Base-by-base conservation (phyloP, 1,284 basidiomycete species). In the Xerocomus cyaneibrunnescens region DNA sequence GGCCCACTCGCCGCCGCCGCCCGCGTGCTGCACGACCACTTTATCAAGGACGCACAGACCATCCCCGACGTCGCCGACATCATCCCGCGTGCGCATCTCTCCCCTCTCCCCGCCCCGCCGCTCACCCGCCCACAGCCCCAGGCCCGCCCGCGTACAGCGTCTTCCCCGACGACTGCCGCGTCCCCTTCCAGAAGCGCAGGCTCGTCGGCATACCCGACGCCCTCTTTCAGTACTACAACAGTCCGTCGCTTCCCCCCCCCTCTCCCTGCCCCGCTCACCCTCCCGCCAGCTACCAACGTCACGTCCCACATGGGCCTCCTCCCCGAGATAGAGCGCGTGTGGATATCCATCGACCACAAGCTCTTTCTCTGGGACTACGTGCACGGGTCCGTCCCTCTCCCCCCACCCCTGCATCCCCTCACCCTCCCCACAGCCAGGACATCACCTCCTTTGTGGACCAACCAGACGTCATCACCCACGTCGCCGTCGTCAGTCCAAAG, bases 311-410 rank as follows among this genome's bases (percentile, higher is more conserved):
- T 97, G 89, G 96, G 96, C 10, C 72, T 99, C 50, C 85, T 99
- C 65, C 87, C 94, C 28, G 92, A 95, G 62, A 92, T 99, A 57
- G 92, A 94, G 60, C 82, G 94, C 45, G 95, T 92, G 0, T 99
- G 95, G 93, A 91, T 98, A 60, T 88, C 92, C 10, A 89, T 98
- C 56, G 94, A 98, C 74, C 88, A 96, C 70, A 91, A 92, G 62
- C 77, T 99, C 36, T 94, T 97, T 65, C 76, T 99, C 25, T 99
- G 97, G 97, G 93, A 98, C 71, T 99, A 98, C 70, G 76, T 86
- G 45, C 92, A 97, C 64, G 92, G 92, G 87, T 93, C 62, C 56
- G 84, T 77, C 30, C 16, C 5, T 38, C 27, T 23, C 22, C 22
- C 10, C 5, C 23, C 14, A 23, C 38, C 27, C 31, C 27, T 21